phyloP scores from a whole-genome alignment of 768 basidiomycete genomes.

The Candolleomyces eurysporus region DNA sequence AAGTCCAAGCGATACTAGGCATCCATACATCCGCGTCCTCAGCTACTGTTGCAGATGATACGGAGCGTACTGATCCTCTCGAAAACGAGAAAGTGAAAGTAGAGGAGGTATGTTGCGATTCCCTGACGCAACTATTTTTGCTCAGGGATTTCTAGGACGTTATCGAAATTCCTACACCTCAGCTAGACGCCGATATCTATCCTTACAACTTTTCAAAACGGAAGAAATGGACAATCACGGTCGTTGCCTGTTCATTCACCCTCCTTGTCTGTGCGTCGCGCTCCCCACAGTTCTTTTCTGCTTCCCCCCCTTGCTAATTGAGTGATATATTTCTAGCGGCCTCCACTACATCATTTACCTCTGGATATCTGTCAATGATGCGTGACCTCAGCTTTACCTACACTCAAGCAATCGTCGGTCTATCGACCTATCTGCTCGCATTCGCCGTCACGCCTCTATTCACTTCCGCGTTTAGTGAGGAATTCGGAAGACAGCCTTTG shows the following conservation, averaged over 20 bases:
- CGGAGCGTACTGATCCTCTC: too few species aligned
- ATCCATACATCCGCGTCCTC: too few species aligned
- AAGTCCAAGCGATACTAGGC: too few species aligned
- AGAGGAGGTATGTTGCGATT: background rate
- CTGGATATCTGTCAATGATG: slow-evolving; percentile 59
- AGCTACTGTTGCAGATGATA: too few species aligned
- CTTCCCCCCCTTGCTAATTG: slow-evolving; percentile 5
- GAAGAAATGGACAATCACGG: slow-evolving; percentile 44
- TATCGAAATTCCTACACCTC: background rate
- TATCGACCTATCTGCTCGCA: slow-evolving; percentile 55
- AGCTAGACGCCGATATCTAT: background rate
- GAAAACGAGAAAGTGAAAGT: too few species aligned
- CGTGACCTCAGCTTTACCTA: slow-evolving; percentile 43
- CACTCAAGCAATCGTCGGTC: slow-evolving; percentile 46
- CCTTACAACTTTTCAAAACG: slow-evolving; percentile 1
- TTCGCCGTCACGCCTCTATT: slow-evolving; percentile 64
- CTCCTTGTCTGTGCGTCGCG: slow-evolving; percentile 43
- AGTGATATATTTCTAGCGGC: slow-evolving; percentile 38
- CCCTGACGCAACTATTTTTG: background rate
- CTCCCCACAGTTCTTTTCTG: slow-evolving; percentile 8
- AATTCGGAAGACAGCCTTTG: slow-evolving; percentile 63
- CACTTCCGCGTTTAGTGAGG: slow-evolving; percentile 70
- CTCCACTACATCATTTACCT: slow-evolving; percentile 48
- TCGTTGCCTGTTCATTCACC: slow-evolving; percentile 47
- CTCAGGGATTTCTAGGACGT: background rate